Conservation (phyloP, 1,284 basidiomycete genomes). For the Bothia castanella region DNA sequence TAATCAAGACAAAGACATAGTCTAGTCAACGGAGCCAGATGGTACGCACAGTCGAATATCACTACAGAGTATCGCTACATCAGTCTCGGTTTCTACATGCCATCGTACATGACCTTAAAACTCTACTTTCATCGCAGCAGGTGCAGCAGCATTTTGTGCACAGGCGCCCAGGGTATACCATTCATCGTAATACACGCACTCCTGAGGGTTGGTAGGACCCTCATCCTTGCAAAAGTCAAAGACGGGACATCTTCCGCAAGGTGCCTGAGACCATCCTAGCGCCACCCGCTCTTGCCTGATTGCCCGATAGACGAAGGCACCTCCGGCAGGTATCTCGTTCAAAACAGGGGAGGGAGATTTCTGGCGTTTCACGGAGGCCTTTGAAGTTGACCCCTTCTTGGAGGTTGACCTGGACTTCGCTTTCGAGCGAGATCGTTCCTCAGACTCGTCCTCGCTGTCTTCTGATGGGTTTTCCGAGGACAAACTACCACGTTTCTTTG, state of each 20-base stretch:
- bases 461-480: conserved; percentile 18
- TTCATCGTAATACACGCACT: conserved; percentile 48
- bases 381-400: conserved; percentile 24
- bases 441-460: conserved; percentile 12
- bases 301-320: conserved; percentile 45
- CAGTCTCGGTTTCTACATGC: background rate
- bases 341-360: conserved; percentile 19
- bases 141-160: conserved; percentile 12
- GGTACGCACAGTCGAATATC: conserved; percentile 4
- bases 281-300: conserved; percentile 40
- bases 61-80: background rate
- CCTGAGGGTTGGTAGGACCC: conserved; percentile 52
- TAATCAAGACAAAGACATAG: conserved; percentile 67
- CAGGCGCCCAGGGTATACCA: conserved; percentile 38
- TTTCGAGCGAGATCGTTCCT: conserved; percentile 19
- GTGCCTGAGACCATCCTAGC: conserved; percentile 48
- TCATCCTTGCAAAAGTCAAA: conserved; percentile 49
- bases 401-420: conserved; percentile 18
- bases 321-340: conserved; percentile 20
- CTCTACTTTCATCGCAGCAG: conserved; percentile 20
- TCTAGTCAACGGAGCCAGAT: background rate
- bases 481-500: conserved; percentile 21
- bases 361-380: conserved; percentile 16
- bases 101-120: conserved; percentile 15
- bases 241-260: conserved; percentile 51